Conservation (phyloP, 768 basidiomycete genomes). For the Pleurotus sapidus region DNA sequence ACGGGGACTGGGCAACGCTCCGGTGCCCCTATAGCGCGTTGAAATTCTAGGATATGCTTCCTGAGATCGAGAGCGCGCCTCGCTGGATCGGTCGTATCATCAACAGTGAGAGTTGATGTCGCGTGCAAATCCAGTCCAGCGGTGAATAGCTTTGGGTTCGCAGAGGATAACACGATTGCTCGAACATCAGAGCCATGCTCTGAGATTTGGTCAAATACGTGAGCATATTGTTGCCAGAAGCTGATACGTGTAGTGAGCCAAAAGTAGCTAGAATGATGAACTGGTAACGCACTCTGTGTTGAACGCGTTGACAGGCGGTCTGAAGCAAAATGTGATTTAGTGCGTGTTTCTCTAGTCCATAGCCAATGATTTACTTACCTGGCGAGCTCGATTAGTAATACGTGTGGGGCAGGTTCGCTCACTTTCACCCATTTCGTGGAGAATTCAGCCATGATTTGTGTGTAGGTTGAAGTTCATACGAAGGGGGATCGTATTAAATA, state of each 20-base stretch:
- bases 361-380: slow-evolving; percentile 26
- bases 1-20: slow-evolving; percentile 75
- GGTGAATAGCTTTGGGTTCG: slow-evolving; percentile 69
- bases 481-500: no score
- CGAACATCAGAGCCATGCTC: slow-evolving; percentile 54
- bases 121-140: slow-evolving; percentile 78
- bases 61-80: slow-evolving; percentile 49
- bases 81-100: slow-evolving; percentile 41
- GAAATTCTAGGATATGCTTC: slow-evolving; percentile 55
- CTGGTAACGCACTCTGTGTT: slow-evolving; percentile 35
- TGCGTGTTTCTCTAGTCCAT: no score
- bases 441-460: slow-evolving; percentile 23
- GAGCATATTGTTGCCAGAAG: slow-evolving; percentile 71
- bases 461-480: no score
- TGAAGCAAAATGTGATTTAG: slow-evolving; percentile 17
- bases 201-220: slow-evolving; percentile 54
- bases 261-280: neutral
- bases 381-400: slow-evolving; percentile 42
- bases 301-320: slow-evolving; percentile 70
- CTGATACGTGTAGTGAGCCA: slow-evolving; percentile 28
- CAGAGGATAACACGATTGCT: slow-evolving; percentile 71
- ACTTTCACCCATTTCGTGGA: slow-evolving; percentile 46
- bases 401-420: slow-evolving; percentile 41
- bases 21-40: slow-evolving; percentile 65
- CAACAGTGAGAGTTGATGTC: slow-evolving; percentile 21